phyloP scores from a whole-genome alignment of 192 early-diverging fungal genomes.

The Powellomyces hirtus region DNA sequence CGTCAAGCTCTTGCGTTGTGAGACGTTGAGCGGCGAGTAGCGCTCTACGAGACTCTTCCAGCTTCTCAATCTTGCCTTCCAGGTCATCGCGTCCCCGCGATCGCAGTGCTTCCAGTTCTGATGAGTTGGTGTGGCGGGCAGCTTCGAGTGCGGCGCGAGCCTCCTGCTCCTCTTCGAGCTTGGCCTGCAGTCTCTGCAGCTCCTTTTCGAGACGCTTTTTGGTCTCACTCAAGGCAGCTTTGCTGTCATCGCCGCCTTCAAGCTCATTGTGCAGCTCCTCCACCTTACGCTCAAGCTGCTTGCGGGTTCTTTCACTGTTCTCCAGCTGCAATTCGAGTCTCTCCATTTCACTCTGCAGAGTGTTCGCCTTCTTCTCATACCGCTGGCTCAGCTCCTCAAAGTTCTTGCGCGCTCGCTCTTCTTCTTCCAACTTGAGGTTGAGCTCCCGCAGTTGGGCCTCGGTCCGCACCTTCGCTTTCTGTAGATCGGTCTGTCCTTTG shows the following conservation, averaged over 20 bases:
- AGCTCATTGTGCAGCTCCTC: slow-evolving; percentile 70
- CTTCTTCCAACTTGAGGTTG: slow-evolving; percentile 56
- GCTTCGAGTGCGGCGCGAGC: slow-evolving; percentile 53
- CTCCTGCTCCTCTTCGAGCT: slow-evolving; percentile 57
- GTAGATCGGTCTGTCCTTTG: slow-evolving; percentile 64
- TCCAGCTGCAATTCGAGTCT: slow-evolving; percentile 60
- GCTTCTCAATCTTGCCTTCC: slow-evolving; percentile 70
- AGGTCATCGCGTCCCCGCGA: slow-evolving; percentile 62
- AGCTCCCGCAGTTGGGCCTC: slow-evolving; percentile 53
- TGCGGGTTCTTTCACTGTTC: slow-evolving; percentile 55
- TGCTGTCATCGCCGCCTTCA: slow-evolving; percentile 65
- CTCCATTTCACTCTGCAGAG: slow-evolving; percentile 62
- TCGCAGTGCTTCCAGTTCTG: slow-evolving; percentile 56
- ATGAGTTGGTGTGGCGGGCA: slow-evolving; percentile 40
- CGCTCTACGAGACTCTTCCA: slow-evolving; percentile 80
- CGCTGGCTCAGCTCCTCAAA: slow-evolving; percentile 69
- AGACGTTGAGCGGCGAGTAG: slow-evolving; percentile 74
- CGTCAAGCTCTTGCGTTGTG: slow-evolving; percentile 75
- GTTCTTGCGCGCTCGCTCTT: slow-evolving; percentile 58
- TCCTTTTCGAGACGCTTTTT: slow-evolving; percentile 65
- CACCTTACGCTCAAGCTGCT: slow-evolving; percentile 65
- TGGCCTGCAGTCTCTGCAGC: slow-evolving; percentile 48
- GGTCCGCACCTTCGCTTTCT: slow-evolving; percentile 61
- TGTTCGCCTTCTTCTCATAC: slow-evolving; percentile 68
- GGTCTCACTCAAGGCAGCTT: slow-evolving; percentile 57